Percentiles rank a stretch among this genome's conserved stretches.
Evolutionary conservation across 345 rosid species (phyloP).

Genomic region (Acer campestre): DNA sequence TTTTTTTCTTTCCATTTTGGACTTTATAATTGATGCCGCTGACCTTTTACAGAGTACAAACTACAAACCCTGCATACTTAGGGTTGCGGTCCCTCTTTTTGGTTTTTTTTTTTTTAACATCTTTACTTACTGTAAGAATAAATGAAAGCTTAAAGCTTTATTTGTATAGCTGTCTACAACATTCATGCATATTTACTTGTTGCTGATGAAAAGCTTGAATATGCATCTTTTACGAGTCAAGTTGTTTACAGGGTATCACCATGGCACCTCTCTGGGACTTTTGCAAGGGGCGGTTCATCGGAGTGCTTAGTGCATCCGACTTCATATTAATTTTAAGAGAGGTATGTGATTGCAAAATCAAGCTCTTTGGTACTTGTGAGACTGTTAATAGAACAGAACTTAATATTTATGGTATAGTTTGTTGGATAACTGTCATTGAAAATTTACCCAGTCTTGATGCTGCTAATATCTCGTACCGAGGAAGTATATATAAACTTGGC

Average conservation of each 20-base stretch:
- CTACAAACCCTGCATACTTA: not conserved
- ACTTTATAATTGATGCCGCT: not conserved
- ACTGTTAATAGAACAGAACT: not conserved
- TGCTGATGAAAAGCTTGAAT: slow-evolving; percentile 29
- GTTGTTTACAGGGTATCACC: slow-evolving; percentile 59
- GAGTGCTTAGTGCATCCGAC: slow-evolving; percentile 68
- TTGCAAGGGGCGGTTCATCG: slow-evolving; percentile 63
- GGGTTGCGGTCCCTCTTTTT: not conserved
- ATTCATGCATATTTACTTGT: slow-evolving; percentile 22
- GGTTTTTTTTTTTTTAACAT: not conserved
- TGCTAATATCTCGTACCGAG: not conserved
- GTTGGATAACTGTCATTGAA: not conserved
- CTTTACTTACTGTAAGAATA: not conserved
- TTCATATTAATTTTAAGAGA: slow-evolving; percentile 73
- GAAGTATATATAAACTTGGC: not conserved
- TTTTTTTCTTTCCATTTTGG: not conserved
- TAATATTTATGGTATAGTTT: not conserved
- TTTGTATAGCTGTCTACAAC: slow-evolving; percentile 7
- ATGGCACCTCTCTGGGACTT: slow-evolving; percentile 82
- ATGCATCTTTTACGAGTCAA: slow-evolving; percentile 32
- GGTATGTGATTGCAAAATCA: slow-evolving; percentile 38
- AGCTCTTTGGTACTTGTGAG: slow-evolving; percentile 5
- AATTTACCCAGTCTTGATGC: not conserved
- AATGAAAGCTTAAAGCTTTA: not conserved
- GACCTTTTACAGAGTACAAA: not conserved